Evolutionary conservation across 139 green algal genomes (phyloP).

Genomic region (Pleodorina starrii): DNA sequence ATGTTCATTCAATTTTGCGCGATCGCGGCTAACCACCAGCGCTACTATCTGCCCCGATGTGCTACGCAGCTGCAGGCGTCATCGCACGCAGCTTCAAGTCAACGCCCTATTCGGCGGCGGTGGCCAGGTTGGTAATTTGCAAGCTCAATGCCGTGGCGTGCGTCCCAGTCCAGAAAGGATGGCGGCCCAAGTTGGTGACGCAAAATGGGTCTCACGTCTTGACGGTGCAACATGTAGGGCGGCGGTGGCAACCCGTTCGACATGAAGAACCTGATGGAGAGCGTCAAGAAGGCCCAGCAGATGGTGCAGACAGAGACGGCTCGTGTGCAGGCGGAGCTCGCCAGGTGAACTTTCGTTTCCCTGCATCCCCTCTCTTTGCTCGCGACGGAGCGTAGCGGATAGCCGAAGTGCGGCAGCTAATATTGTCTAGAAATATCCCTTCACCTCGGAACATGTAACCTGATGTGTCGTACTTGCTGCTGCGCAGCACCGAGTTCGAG

Average conservation of each 20-base stretch:
- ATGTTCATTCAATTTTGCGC: background rate
- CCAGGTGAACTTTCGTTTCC: slow-evolving; percentile 66
- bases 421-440: too few relatives aligned
- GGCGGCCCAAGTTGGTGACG: background rate
- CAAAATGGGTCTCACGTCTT: background rate
- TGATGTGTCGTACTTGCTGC: background rate
- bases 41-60: background rate
- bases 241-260: slow-evolving; percentile 82
- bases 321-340: slow-evolving; percentile 91
- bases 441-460: too few relatives aligned
- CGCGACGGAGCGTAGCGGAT: too few relatives aligned
- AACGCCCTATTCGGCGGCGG: slow-evolving; percentile 38
- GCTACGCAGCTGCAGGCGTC: slow-evolving; percentile 3
- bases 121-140: slow-evolving; percentile 5
- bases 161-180: too few relatives aligned
- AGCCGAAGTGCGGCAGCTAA: too few relatives aligned
- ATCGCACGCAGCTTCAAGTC: slow-evolving; percentile 13
- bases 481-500: slow-evolving; percentile 90
- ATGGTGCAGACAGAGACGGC: slow-evolving; percentile 94
- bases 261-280: slow-evolving; percentile 92
- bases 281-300: slow-evolving; percentile 94
- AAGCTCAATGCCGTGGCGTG: too few relatives aligned
- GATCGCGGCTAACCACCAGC: background rate
- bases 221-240: slow-evolving; percentile 17
- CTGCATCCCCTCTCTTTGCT: too few relatives aligned